Evolutionary conservation across 75 land plant species (phyloP).

Genomic region (Ceratopteris richardii): DNA sequence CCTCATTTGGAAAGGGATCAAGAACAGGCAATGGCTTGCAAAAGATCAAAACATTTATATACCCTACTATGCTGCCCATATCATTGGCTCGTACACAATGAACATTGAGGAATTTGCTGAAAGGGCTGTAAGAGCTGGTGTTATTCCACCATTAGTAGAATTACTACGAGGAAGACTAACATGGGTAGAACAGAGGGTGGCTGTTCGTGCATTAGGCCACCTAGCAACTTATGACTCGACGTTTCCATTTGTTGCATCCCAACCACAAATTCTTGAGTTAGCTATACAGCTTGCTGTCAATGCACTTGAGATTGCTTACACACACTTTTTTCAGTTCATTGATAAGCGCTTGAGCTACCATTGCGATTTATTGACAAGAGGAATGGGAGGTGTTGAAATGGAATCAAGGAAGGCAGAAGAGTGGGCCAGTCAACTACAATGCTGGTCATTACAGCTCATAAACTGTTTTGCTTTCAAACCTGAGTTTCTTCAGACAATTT

Average conservation of each 20-base stretch:
- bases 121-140: conserved; percentile 81
- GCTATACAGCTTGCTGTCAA: conserved; percentile 81
- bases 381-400: conserved; percentile 98
- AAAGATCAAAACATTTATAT: conserved; percentile 97
- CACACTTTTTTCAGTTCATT: conserved; percentile 86
- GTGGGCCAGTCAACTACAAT: conserved; percentile 98
- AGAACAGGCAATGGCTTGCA: conserved; percentile 83
- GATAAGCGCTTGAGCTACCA: conserved; percentile 83
- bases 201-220: conserved; percentile 91
- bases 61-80: conserved; percentile 98
- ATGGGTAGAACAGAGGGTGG: conserved; percentile 98
- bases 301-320: conserved; percentile 83
- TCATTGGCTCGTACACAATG: conserved; percentile 99
- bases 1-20: conserved; percentile 85
- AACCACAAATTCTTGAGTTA: conserved; percentile 83
- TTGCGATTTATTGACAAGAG: conserved; percentile 94
- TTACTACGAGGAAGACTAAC: conserved; percentile 87
- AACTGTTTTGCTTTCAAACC: conserved; percentile 85
- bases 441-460: conserved; percentile 90
- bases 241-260: conserved; percentile 68
- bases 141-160: conserved; percentile 84
- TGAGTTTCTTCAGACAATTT: conserved; percentile 68
- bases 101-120: conserved; percentile 98
- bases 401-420: conserved; percentile 97
- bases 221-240: conserved; percentile 88